Conservation (phyloP, 805 yeast species). For the Myxozyma vanderwaltii region DNA sequence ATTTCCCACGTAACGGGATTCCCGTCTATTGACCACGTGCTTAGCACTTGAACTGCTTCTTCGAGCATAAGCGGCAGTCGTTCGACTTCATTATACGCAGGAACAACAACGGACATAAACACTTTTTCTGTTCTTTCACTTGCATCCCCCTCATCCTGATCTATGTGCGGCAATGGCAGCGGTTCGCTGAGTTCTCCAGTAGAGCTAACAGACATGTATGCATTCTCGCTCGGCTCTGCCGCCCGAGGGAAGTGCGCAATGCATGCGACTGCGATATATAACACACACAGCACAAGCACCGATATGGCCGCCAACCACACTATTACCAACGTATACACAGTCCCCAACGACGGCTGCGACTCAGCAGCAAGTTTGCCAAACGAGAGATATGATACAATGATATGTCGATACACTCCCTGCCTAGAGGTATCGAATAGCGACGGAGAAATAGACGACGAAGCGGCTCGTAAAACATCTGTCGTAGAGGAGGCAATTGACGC, state of each 20-base stretch:
- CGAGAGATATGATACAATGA: neutral
- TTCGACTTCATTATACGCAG: constrained; percentile 86
- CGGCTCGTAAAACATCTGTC: neutral
- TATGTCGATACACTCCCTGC: neutral
- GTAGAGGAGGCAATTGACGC: neutral
- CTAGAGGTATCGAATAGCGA: neutral
- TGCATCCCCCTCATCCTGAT: neutral
- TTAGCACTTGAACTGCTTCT: constrained; percentile 50
- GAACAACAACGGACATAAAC: constrained; percentile 76
- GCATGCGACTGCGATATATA: constrained; percentile 4
- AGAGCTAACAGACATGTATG: constrained; percentile 10
- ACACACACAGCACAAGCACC: neutral
- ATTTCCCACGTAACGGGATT: constrained; percentile 62
- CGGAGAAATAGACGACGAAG: neutral
- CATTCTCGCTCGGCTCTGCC: constrained; percentile 19
- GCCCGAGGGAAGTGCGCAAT: constrained; percentile 32
- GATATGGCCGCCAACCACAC: constrained; percentile 1
- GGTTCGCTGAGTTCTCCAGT: constrained; percentile 7
- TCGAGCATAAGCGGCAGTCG: constrained; percentile 72
- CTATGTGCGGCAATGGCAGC: constrained; percentile 2
- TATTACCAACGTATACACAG: neutral
- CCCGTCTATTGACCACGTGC: constrained; percentile 29
- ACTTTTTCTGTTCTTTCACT: constrained; percentile 40
- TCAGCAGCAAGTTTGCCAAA: neutral
- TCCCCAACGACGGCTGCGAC: neutral